A percentile compares a stretch with the other conserved stretches of the same genome.
Conservation (phyloP, 2,329 filamentous ascomycete species). For the Rhynchosporium agropyri region DNA sequence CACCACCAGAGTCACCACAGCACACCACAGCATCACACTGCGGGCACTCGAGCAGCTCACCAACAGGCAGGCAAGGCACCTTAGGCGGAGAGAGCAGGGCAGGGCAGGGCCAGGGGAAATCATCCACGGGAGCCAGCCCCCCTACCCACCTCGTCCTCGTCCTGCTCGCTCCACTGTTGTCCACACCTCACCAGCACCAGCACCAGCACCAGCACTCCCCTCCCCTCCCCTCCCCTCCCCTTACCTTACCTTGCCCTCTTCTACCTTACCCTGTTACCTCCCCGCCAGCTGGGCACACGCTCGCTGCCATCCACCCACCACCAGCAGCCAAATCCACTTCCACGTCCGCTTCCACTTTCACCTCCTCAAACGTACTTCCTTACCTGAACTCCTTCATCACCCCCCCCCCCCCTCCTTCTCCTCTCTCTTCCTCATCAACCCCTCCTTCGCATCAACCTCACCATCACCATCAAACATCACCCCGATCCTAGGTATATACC, state of each 20-base stretch:
- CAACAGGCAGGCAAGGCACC: too few relatives aligned
- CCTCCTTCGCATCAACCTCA: constrained; percentile 34
- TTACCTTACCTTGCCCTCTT: neutral
- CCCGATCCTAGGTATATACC: constrained; percentile 18
- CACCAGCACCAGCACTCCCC: neutral
- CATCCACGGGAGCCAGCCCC: too few relatives aligned
- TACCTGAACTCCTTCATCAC: neutral
- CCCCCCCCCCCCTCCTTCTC: constrained; percentile 37
- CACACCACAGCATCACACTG: neutral
- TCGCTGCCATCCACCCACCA: neutral
- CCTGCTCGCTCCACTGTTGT: too few relatives aligned
- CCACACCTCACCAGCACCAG: too few relatives aligned
- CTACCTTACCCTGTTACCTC: too few relatives aligned
- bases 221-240: neutral
- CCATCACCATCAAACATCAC: constrained; percentile 34
- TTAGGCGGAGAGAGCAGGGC: too few relatives aligned
- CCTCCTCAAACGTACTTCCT: neutral
- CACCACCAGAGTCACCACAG: neutral
- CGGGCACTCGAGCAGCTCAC: neutral
- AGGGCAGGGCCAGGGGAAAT: too few relatives aligned
- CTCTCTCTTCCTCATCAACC: constrained; percentile 34
- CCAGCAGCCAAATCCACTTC: neutral
- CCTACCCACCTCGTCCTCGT: too few relatives aligned
- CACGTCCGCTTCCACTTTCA: neutral
- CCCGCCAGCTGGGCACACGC: neutral